Percentiles rank a stretch among this genome's conserved stretches.
Evolutionary conservation across 164 flowering plant species (phyloP).

Genomic region (Vitis rupestris): DNA sequence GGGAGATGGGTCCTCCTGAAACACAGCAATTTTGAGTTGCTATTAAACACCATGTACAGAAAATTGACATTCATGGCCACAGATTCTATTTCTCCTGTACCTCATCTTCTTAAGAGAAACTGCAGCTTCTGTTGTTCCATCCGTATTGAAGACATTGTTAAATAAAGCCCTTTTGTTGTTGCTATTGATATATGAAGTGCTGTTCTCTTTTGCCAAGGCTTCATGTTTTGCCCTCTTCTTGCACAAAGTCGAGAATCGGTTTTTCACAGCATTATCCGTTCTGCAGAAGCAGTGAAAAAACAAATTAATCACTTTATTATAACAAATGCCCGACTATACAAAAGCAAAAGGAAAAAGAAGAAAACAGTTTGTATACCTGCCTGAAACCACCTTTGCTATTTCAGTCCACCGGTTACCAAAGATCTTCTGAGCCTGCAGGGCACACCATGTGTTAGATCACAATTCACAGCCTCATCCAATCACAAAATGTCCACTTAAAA

Average conservation of each 20-base stretch:
- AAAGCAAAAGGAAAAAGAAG: background rate
- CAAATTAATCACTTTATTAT: background rate
- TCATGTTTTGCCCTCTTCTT: conserved; percentile 89
- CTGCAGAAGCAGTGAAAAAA: conserved; percentile 38
- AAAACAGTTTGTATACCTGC: conserved; percentile 59
- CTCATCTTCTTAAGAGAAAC: conserved; percentile 62
- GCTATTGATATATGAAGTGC: conserved; percentile 37
- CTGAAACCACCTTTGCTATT: conserved; percentile 97
- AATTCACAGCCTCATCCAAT: conserved; percentile 8
- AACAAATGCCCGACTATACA: background rate
- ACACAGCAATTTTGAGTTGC: conserved; percentile 5
- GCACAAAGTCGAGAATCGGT: conserved; percentile 87
- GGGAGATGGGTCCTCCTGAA: conserved; percentile 51
- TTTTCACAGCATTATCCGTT: conserved; percentile 98
- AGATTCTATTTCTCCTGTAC: conserved; percentile 27
- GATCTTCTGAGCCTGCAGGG: conserved; percentile 84
- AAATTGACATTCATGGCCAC: background rate
- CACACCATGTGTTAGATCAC: conserved; percentile 9
- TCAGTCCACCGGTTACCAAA: conserved; percentile 99
- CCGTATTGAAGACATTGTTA: conserved; percentile 32
- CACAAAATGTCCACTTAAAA: conserved; percentile 3
- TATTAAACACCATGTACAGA: background rate
- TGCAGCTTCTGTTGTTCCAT: conserved; percentile 30
- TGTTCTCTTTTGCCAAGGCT: conserved; percentile 75
- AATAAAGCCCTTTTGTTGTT: conserved; percentile 65